These are phyloP conservation scores for Cladophialophora exuberans DNA, from an alignment of 2,329 filamentous ascomycete species.

Conservation along the genomic window DNA sequence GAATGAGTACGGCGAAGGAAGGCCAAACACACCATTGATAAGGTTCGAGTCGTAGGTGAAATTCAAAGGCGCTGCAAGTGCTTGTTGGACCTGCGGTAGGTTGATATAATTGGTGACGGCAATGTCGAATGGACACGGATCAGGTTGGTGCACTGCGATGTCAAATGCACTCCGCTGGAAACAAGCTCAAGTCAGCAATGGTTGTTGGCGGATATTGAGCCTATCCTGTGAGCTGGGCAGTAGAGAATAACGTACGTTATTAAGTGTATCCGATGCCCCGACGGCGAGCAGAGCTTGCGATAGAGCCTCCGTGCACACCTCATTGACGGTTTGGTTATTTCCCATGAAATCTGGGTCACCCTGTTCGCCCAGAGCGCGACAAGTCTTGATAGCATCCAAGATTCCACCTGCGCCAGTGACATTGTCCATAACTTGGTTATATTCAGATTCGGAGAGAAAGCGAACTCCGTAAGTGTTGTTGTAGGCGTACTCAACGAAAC, in stretches of 20 bases:
- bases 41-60: constrained; percentile 51
- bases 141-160: constrained; percentile 54
- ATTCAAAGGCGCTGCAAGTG: constrained; percentile 64
- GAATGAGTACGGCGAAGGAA: constrained; percentile 33
- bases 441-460: constrained; percentile 53
- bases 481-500: constrained; percentile 56
- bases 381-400: constrained; percentile 57
- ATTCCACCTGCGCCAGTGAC: constrained; percentile 55
- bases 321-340: constrained; percentile 50
- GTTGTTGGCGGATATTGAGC: too few species aligned
- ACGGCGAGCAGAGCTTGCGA: constrained; percentile 45
- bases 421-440: constrained; percentile 49
- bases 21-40: constrained; percentile 50
- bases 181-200: neutral
- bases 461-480: constrained; percentile 63
- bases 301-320: constrained; percentile 49
- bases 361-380: constrained; percentile 50
- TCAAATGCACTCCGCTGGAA: constrained; percentile 58
- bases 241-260: constrained; percentile 8
- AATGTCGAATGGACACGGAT: constrained; percentile 59
- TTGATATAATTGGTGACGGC: constrained; percentile 56
- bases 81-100: constrained; percentile 58
- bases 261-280: constrained; percentile 47
- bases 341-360: constrained; percentile 56
- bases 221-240: too few species aligned